Percentiles rank a stretch among this genome's conserved stretches.
Evolutionary conservation across 176 grass and related monocot genomes (phyloP).

Genomic region (Aegilops umbellulata): DNA sequence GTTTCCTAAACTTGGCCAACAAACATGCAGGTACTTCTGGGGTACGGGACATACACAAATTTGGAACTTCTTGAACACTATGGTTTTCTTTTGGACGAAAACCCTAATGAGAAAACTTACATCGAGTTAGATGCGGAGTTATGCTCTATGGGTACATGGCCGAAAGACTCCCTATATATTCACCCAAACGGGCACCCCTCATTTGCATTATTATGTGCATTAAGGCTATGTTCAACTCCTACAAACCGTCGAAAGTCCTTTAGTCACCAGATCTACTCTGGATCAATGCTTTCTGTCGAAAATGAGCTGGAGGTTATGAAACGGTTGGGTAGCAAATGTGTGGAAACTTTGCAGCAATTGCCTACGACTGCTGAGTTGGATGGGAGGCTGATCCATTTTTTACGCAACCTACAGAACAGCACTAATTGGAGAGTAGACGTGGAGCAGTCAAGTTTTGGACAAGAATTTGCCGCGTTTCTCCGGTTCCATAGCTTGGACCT

Average conservation of each 20-base stretch:
- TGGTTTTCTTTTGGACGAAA: slow-evolving; percentile 76
- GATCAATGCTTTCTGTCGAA: slow-evolving; percentile 67
- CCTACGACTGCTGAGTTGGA: slow-evolving; percentile 56
- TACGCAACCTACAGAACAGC: slow-evolving; percentile 42
- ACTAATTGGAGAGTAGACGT: slow-evolving; percentile 28
- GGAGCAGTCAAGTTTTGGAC: slow-evolving; percentile 19
- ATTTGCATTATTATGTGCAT: slow-evolving; percentile 65
- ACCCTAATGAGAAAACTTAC: slow-evolving; percentile 85
- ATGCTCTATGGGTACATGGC: slow-evolving; percentile 50
- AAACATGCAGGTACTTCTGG: slow-evolving; percentile 65
- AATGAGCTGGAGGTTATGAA: slow-evolving; percentile 74
- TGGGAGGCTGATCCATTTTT: slow-evolving; percentile 37
- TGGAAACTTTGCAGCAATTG: slow-evolving; percentile 45
- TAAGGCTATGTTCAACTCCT: slow-evolving; percentile 66
- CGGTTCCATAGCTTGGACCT: slow-evolving; percentile 36
- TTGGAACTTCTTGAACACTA: slow-evolving; percentile 93
- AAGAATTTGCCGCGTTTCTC: slow-evolving; percentile 49
- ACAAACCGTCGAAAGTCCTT: slow-evolving; percentile 39
- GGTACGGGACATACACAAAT: slow-evolving; percentile 81
- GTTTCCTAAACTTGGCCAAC: not conserved
- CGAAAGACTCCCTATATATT: slow-evolving; percentile 70
- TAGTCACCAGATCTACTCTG: slow-evolving; percentile 54
- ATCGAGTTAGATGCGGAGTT: slow-evolving; percentile 69
- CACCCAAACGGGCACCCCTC: slow-evolving; percentile 75
- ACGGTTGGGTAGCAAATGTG: slow-evolving; percentile 65